phyloP scores from a whole-genome alignment of 495 filamentous ascomycete genomes.

The Talaromyces ruber region DNA sequence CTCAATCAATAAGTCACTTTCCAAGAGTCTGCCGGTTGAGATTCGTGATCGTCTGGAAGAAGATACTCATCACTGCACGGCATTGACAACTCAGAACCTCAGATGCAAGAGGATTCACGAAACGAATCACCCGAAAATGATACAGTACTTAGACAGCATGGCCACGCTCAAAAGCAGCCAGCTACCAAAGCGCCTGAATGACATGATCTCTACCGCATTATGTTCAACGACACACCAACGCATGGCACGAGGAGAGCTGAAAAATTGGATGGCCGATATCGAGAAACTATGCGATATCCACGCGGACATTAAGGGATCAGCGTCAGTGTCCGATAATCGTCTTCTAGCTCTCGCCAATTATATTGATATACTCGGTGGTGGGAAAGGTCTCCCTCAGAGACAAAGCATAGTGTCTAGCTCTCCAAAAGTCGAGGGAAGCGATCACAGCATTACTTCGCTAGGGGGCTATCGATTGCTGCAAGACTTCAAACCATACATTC shows the following conservation, averaged over 20 bases:
- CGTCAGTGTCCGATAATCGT: constrained; percentile 1
- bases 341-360: constrained; percentile 4
- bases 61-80: constrained; percentile 4
- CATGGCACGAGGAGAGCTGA: constrained; percentile 3
- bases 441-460: not conserved
- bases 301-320: not conserved
- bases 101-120: constrained; percentile 2
- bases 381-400: not conserved
- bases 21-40: constrained; percentile 8
- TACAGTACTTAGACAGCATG: constrained; percentile 1
- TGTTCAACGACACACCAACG: constrained; percentile 4
- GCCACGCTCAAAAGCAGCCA: not conserved
- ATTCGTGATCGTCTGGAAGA: constrained; percentile 3
- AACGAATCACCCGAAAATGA: not conserved
- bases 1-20: not conserved
- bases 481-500: constrained; percentile 4
- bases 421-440: not conserved
- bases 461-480: not conserved
- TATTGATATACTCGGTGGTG: not conserved
- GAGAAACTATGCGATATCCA: constrained; percentile 2
- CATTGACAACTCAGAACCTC: constrained; percentile 5
- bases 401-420: not conserved
- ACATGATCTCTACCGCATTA: not conserved
- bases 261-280: constrained; percentile 9
- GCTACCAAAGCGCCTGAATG: not conserved